Conservation (phyloP, 768 basidiomycete genomes). For the Pleurotus eryngii region DNA sequence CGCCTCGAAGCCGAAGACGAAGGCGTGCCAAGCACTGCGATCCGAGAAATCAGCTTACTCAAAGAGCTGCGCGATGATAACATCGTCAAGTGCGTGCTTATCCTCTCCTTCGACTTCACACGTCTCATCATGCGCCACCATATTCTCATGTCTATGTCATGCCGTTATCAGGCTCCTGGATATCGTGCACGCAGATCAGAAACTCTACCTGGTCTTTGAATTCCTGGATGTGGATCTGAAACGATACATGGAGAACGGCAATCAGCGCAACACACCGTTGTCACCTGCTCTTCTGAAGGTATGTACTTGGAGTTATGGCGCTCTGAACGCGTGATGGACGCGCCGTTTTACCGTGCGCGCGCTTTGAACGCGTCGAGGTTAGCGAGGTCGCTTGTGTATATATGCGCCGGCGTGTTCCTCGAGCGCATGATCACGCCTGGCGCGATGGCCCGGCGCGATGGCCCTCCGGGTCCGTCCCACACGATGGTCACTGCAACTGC, state of each 20-base stretch:
- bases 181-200: slow-evolving; percentile 95
- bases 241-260: slow-evolving; percentile 91
- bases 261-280: slow-evolving; percentile 68
- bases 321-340: slow-evolving; percentile 19
- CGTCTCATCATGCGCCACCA: slow-evolving; percentile 1
- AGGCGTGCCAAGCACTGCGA: slow-evolving; percentile 96
- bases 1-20: slow-evolving; percentile 97
- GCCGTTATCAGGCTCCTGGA: slow-evolving; percentile 70
- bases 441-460: too few relatives aligned
- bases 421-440: too few relatives aligned
- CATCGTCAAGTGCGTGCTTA: slow-evolving; percentile 73
- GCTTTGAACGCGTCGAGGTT: too few relatives aligned
- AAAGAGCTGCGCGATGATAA: slow-evolving; percentile 97
- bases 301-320: slow-evolving; percentile 4
- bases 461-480: too few relatives aligned
- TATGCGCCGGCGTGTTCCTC: too few relatives aligned
- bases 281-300: slow-evolving; percentile 79
- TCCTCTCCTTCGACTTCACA: too few relatives aligned
- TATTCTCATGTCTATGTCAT: background rate
- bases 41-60: slow-evolving; percentile 94
- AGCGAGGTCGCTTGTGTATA: too few relatives aligned
- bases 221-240: slow-evolving; percentile 97
- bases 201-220: slow-evolving; percentile 97
- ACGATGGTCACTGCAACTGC: too few relatives aligned
- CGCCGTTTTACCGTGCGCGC: background rate